Percentiles rank a stretch among this genome's conserved stretches.
These are phyloP conservation scores for Lentinula edodes DNA, from an alignment of 768 basidiomycete genomes.

Conservation along the genomic window DNA sequence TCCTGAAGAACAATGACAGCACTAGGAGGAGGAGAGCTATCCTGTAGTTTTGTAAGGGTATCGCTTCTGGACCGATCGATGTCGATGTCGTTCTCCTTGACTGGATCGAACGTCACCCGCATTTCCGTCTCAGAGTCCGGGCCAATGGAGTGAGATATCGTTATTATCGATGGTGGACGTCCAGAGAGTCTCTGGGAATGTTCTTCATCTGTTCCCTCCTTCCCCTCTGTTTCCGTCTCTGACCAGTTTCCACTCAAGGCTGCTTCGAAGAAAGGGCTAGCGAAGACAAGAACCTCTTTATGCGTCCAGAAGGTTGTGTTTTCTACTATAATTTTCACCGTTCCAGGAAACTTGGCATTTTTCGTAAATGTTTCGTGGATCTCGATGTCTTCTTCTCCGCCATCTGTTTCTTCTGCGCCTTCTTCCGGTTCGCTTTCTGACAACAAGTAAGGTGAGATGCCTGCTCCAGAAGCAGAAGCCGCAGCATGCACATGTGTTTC, in stretches of 20 bases:
- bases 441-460: slow-evolving; percentile 74
- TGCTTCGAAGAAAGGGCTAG: slow-evolving; percentile 94
- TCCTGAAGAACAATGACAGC: slow-evolving; percentile 89
- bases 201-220: background rate
- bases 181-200: background rate
- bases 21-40: slow-evolving; percentile 50
- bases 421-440: slow-evolving; percentile 73
- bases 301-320: slow-evolving; percentile 92
- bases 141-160: slow-evolving; percentile 70
- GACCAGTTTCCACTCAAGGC: slow-evolving; percentile 90
- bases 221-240: slow-evolving; percentile 61
- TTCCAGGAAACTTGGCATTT: slow-evolving; percentile 67
- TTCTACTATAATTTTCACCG: slow-evolving; percentile 88
- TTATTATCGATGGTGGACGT: slow-evolving; percentile 57
- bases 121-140: slow-evolving; percentile 54
- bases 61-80: slow-evolving; percentile 26
- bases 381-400: slow-evolving; percentile 68
- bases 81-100: slow-evolving; percentile 41
- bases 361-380: slow-evolving; percentile 77
- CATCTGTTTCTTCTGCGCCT: slow-evolving; percentile 60
- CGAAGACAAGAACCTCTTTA: slow-evolving; percentile 86
- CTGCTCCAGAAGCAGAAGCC: slow-evolving; percentile 72
- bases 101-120: slow-evolving; percentile 47
- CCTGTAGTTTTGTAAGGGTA: slow-evolving; percentile 53
- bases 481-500: slow-evolving; percentile 89